Evolutionary conservation across 176 grass and related monocot species (phyloP), one percentile per base, ranked within the genome.

Genomic region (Chrysopogon serrulatus): DNA sequence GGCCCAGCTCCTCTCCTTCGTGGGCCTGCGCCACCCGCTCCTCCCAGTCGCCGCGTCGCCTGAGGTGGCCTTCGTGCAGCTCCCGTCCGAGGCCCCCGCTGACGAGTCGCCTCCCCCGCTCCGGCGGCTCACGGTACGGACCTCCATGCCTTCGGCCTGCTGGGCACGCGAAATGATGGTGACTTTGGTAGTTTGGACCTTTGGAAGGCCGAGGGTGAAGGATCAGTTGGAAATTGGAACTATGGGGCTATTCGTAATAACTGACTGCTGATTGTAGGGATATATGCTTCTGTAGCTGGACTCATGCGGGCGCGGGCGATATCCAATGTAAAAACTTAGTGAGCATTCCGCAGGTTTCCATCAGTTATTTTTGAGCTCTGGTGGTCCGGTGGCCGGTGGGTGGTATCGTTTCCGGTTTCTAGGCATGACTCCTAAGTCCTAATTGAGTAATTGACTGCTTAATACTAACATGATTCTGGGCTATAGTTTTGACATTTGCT

Each of bases 1-100:
- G 86, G 76, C 61, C 28, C 88, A 81, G 71, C 54, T 88, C 5
- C 72, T 90, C 65, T 84, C 75, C 76, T 74, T 82, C 71, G 65
- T 84, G 21, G 26, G 87, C 18, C 43, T 88, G 32, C 73, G 81
- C 47, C 87, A 83, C 41, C 39, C 82, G 41, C 71, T 92, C 71
- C 75, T 94, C 37, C 64, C 89, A 32, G 18, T 77, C 28, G 65
- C 73, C 71, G 18, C 83, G 41, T 73, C 57, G 16, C 80, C 80
- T 32, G 64, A 73, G 37, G 71, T 86, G 78, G 69, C 86, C 77
- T 94, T 97, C 85, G 90, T 85, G 85, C 85, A 79, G 66, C 85
- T 93, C 16, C 88, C 88, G 21, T 87, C 81, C 28, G n/a, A 93
- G 71, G 36, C 45, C 5, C 88, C 86, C 18, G 67, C 83, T 5